Evolutionary conservation across 139 green algal genomes (phyloP).

Genomic region (Spirogloea muscicola): DNA sequence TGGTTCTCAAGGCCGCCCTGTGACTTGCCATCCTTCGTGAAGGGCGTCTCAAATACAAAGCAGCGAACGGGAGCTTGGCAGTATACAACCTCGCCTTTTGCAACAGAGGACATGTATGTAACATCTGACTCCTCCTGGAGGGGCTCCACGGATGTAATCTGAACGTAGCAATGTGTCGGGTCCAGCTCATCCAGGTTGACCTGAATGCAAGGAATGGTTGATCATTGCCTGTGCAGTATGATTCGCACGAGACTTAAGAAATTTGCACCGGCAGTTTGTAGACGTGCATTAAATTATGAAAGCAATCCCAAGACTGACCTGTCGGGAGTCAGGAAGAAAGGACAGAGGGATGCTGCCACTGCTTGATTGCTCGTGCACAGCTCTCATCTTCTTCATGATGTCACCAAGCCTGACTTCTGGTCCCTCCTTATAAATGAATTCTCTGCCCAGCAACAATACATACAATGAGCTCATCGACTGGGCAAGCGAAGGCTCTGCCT

Average conservation of each 20-base stretch:
- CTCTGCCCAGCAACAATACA: no score
- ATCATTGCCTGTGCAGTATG: no score
- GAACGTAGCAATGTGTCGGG: constrained; percentile 36
- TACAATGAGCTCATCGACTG: no score
- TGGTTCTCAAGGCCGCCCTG: constrained; percentile 42
- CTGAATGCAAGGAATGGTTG: no score
- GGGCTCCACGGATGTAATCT: constrained; percentile 45
- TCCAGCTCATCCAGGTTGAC: constrained; percentile 30
- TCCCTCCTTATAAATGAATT: constrained; percentile 44
- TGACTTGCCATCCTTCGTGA: constrained; percentile 35
- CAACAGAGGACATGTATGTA: not conserved
- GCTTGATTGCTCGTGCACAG: constrained; percentile 39
- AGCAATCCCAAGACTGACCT: no score
- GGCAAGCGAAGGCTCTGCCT: no score
- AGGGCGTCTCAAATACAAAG: constrained; percentile 46
- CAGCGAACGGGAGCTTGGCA: not conserved
- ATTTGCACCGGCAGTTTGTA: no score
- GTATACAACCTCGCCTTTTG: no score
- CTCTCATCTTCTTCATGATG: constrained; percentile 41
- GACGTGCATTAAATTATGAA: no score
- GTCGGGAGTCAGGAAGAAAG: no score
- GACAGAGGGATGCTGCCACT: no score
- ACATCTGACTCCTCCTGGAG: constrained; percentile 10
- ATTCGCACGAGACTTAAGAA: no score
- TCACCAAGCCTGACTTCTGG: constrained; percentile 37